phyloP scores from a whole-genome alignment of 73 alveolate genomes.

The Paraurostyla sp. region DNA sequence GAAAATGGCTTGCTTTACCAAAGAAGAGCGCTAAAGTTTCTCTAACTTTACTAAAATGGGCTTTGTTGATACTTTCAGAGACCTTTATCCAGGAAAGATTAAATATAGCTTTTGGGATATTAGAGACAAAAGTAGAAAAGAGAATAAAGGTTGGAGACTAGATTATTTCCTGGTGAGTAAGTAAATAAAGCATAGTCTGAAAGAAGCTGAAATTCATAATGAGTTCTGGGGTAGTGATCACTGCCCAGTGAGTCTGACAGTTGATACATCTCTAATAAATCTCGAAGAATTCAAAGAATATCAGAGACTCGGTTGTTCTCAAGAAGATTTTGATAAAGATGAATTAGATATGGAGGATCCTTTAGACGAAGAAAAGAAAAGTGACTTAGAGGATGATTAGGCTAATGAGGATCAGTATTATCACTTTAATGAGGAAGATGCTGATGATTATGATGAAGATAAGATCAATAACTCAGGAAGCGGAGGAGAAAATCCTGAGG shows the following conservation, averaged over 20 bases:
- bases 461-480: not conserved
- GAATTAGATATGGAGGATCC: constrained; percentile 63
- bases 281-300: constrained; percentile 48
- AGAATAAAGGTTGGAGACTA: constrained; percentile 96
- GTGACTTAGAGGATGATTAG: constrained; percentile 53
- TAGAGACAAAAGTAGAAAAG: constrained; percentile 79
- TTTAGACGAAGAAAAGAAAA: constrained; percentile 39
- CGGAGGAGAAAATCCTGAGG: constrained; percentile 37
- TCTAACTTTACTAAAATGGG: constrained; percentile 76
- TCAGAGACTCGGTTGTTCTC: not conserved
- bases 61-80: constrained; percentile 91
- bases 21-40: constrained; percentile 88
- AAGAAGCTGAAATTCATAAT: constrained; percentile 78
- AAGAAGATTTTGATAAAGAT: constrained; percentile 57
- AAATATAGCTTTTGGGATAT: constrained; percentile 89
- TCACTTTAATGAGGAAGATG: constrained; percentile 26
- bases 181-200: constrained; percentile 51
- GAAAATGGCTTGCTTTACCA: constrained; percentile 90
- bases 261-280: constrained; percentile 62
- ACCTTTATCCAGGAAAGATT: constrained; percentile 84
- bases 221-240: constrained; percentile 90
- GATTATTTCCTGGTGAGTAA: constrained; percentile 91
- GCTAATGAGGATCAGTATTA: not conserved
- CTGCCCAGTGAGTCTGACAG: constrained; percentile 79
- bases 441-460: not conserved